A percentile compares a stretch with the other conserved stretches of the same genome.
phyloP scores from a whole-genome alignment of 208 protist species.

The Entamoeba histolytica region DNA sequence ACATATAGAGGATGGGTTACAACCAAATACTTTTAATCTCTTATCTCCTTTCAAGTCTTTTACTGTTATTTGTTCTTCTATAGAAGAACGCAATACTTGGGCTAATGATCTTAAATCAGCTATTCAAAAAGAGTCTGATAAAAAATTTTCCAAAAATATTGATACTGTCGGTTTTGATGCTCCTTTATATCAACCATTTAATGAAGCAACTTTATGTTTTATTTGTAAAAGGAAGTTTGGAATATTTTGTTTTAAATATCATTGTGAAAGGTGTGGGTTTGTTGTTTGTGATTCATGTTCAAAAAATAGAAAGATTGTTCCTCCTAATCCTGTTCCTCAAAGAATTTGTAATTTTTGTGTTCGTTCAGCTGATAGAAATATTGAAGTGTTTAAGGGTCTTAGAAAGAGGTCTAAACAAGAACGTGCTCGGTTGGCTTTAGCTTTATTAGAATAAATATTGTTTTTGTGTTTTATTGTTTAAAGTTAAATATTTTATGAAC shows the following conservation, averaged over 20 bases:
- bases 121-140: not conserved
- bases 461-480: no score
- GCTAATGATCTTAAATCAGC: not conserved
- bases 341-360: not conserved
- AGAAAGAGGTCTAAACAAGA: not conserved
- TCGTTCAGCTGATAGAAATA: not conserved
- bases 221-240: not conserved
- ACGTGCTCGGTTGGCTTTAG: not conserved
- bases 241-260: not conserved
- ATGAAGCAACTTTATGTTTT: not conserved
- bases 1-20: not conserved
- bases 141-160: not conserved
- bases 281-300: not conserved
- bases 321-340: not conserved
- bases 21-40: not conserved
- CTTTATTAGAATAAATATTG: not conserved
- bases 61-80: not conserved
- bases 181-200: not conserved
- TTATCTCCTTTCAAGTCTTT: not conserved
- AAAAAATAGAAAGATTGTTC: not conserved
- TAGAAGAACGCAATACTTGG: not conserved
- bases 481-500: no score
- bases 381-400: not conserved
- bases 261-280: not conserved
- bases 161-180: not conserved